These are phyloP conservation scores for Ilyonectria robusta DNA, from an alignment of 2,329 filamentous ascomycete genomes.

Conservation along the genomic window DNA sequence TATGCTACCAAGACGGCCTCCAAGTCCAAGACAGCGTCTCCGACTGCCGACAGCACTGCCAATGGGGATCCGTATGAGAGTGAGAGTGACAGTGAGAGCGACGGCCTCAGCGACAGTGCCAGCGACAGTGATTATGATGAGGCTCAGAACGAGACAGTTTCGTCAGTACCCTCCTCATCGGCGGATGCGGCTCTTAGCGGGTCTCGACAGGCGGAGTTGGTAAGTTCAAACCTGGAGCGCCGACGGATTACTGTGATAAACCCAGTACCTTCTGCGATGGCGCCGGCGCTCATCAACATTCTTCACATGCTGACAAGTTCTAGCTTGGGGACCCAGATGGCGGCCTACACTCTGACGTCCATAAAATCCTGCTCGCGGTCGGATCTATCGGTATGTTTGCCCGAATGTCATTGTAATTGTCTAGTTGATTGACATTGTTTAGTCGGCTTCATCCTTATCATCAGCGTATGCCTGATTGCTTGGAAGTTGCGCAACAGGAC, in stretches of 20 bases:
- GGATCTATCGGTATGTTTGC: slow-evolving; percentile 42
- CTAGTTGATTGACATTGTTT: slow-evolving; percentile 16
- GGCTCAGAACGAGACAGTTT: slow-evolving; percentile 14
- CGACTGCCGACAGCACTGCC: not conserved
- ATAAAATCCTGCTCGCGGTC: slow-evolving; percentile 44
- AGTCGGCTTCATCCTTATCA: slow-evolving; percentile 41
- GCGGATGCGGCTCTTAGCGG: slow-evolving; percentile 29
- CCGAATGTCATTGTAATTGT: not conserved
- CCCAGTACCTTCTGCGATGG: not conserved
- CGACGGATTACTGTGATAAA: not conserved
- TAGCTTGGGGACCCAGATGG: slow-evolving; percentile 32
- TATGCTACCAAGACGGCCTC: not conserved
- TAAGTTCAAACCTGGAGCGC: slow-evolving; percentile 29
- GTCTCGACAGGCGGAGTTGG: slow-evolving; percentile 31
- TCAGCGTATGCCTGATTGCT: slow-evolving; percentile 41
- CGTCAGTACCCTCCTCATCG: slow-evolving; percentile 30
- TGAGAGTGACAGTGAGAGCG: slow-evolving; percentile 26
- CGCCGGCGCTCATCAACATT: not conserved
- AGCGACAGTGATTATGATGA: slow-evolving; percentile 24
- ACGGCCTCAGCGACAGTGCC: slow-evolving; percentile 10
- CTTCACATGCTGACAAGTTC: slow-evolving; percentile 9
- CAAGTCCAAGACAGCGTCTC: not conserved
- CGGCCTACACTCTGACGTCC: slow-evolving; percentile 39
- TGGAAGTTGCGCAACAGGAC: slow-evolving; percentile 40
- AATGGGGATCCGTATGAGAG: slow-evolving; percentile 1